Base-by-base conservation (phyloP, 306 rosid species). In the Ziziphus jujuba region DNA sequence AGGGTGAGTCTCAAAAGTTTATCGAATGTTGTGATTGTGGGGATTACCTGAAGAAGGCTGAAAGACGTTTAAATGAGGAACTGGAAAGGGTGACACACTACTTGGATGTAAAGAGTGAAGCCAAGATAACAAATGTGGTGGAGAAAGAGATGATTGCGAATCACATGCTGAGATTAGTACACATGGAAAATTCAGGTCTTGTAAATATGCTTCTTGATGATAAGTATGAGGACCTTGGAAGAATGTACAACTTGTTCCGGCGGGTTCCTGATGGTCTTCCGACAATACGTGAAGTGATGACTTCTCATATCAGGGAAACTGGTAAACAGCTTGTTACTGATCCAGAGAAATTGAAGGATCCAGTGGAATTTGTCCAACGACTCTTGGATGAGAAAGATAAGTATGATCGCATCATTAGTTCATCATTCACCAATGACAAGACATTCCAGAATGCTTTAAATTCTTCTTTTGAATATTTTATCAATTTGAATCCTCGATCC, bases 391-490 rank as follows among this genome's bases (percentile, higher is more conserved):
- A 71, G 80, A 88, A 86, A 71, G 89, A 91, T 66, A 92, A 87
- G 78, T 89, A 89, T 59, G 98, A 92, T 55, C 83, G 75, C 71
- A 82, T 87, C 48, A 84, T 89, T 55, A 84, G 68, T 72, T 50
- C 82, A 67, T 80, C 97, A 19, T 92, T 92, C 47, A 86, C 72
- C 84, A 89, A 85, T 38, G 96, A 92, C 82, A 92, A 92, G 84
- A 84, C 92, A 44, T 92, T 92, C 78, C 96, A 87, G 69, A 89
- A 89, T 76, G 96, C 91, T 59, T 78, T 92, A 81, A 89, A 92
- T 81, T 92, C 97, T 28, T 92, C 97, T 3, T 89, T 92, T 35
- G 97, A 92, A 61, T 87, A 73, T 79, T 88, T 86, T 75, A 84
- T 88, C 38, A 86, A 88, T 77, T 67, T 91, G 80, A 86, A 91